Evolutionary conservation across 306 rosid species (phyloP).

Genomic region (Lagenaria siceraria): DNA sequence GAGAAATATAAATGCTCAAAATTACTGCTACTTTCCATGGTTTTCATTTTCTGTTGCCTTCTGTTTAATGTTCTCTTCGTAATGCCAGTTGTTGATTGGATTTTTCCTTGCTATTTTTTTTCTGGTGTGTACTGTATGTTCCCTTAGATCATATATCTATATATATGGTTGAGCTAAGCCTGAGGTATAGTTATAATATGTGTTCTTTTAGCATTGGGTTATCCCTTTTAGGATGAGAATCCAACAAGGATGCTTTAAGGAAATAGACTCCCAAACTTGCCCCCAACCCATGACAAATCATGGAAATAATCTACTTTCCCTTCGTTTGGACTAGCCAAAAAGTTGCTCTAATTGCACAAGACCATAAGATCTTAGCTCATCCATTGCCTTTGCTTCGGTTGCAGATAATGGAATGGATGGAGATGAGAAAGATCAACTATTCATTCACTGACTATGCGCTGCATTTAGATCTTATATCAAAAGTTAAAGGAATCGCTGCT

Average conservation of each 20-base stretch:
- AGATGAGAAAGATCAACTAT: constrained; percentile 38
- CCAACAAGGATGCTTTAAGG: not conserved
- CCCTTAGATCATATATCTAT: not conserved
- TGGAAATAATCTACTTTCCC: not conserved
- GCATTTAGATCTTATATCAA: constrained; percentile 50
- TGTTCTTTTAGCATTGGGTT: not conserved
- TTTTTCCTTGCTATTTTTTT: not conserved
- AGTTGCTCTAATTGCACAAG: not conserved
- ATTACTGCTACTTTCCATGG: not conserved
- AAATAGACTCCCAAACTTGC: not conserved
- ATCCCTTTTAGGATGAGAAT: not conserved
- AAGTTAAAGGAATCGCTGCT: constrained; percentile 43
- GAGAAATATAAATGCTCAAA: not conserved
- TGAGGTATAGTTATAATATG: not conserved
- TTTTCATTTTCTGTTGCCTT: not conserved
- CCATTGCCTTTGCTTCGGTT: not conserved
- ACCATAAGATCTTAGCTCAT: not conserved
- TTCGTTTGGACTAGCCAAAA: not conserved
- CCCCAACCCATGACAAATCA: not conserved
- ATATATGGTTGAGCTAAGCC: not conserved
- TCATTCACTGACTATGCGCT: constrained; percentile 37
- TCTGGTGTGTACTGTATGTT: not conserved
- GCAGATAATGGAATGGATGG: constrained; percentile 93
- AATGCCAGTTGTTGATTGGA: not conserved
- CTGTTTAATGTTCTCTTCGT: not conserved